Evolutionary conservation across 495 filamentous ascomycete genomes (phyloP), one percentile per base, ranked within the genome.

Genomic region (Peziza echinospora): DNA sequence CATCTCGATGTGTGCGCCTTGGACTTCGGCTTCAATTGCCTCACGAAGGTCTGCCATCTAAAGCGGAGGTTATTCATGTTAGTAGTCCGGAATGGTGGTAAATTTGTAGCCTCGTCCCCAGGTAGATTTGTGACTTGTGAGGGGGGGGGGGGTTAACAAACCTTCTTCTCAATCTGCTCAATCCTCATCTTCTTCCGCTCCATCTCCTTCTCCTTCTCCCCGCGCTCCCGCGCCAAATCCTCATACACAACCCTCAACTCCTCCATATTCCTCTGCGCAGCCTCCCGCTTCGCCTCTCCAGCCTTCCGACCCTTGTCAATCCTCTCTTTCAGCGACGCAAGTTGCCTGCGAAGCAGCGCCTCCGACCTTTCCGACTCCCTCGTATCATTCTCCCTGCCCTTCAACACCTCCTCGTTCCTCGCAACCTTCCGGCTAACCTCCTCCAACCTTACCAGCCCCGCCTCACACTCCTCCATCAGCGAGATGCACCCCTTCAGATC

Each of bases 91-190:
- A n/a, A n/a, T n/a, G n/a, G n/a, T n/a, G n/a, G n/a, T n/a, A n/a
- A n/a, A n/a, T n/a, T n/a, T n/a, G n/a, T n/a, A n/a, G n/a, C n/a
- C n/a, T n/a, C n/a, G n/a, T n/a, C n/a, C n/a, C n/a, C n/a, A n/a
- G n/a, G n/a, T n/a, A n/a, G n/a, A n/a, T n/a, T n/a, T n/a, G n/a
- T n/a, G n/a, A n/a, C n/a, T n/a, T n/a, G n/a, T n/a, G n/a, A n/a
- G n/a, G n/a, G n/a, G n/a, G n/a, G n/a, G n/a, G n/a, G n/a, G n/a
- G n/a, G n/a, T n/a, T n/a, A 41, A 56, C 68, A 50, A 71, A 86
- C 85, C 81, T 96, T 93, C 69, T 93, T 94, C 73, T 94, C 89
- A 25, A 82, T 93, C 68, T 93, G 84, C 65, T 96, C 87, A 50
- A 96, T 96, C 45, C 84, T 65, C 8, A 94, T 84, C 52, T 83